Conservation (phyloP, 805 yeast genomes). For the Cyberlindnera galapagoensis region DNA sequence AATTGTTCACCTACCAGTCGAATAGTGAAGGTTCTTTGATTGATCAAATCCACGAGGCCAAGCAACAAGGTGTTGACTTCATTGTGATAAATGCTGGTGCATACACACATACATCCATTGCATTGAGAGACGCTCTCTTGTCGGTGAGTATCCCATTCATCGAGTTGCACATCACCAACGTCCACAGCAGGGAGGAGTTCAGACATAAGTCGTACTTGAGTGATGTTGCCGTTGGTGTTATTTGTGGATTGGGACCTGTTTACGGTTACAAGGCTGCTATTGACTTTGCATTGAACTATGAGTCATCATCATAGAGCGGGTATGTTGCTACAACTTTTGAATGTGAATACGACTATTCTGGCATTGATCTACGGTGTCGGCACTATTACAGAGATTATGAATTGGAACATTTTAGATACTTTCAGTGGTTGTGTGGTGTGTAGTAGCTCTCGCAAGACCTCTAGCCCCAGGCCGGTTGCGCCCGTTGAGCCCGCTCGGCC, state of each 20-base stretch:
- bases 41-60: conserved; percentile 43
- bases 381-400: too few species aligned
- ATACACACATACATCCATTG: conserved; percentile 45
- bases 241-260: conserved; percentile 24
- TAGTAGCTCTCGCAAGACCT: too few species aligned
- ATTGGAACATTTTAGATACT: too few species aligned
- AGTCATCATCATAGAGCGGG: too few species aligned
- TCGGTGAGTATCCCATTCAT: conserved; percentile 44
- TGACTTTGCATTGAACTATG: conserved; percentile 23
- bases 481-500: too few species aligned
- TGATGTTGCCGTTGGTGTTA: conserved; percentile 42
- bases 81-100: conserved; percentile 48
- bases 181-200: conserved; percentile 45
- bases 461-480: too few species aligned
- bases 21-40: conserved; percentile 42
- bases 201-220: conserved; percentile 43
- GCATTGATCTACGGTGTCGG: too few species aligned
- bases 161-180: conserved; percentile 45
- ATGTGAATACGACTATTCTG: too few species aligned
- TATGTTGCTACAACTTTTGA: too few species aligned
- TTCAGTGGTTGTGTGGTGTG: too few species aligned
- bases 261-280: conserved; percentile 25
- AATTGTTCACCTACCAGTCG: conserved; percentile 32
- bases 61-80: conserved; percentile 29
- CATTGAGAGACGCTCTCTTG: conserved; percentile 42